Conservation (phyloP, 352 stramenopile genomes). For the Globisporangium lucens region DNA sequence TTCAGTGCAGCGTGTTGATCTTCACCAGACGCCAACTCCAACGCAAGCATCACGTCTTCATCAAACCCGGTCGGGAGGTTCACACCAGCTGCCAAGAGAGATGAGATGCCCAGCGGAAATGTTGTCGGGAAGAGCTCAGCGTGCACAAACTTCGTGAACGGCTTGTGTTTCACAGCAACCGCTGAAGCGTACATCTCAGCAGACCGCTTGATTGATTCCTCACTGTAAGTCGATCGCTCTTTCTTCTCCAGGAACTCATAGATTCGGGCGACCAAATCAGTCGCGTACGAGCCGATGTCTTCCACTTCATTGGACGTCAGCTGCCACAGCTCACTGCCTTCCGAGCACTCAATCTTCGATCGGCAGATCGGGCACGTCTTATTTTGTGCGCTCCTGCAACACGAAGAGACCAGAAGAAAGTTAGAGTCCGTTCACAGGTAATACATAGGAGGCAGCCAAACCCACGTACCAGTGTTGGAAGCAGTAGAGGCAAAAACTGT, state of each 20-base stretch:
- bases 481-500: constrained; percentile 78
- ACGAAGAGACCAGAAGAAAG: neutral
- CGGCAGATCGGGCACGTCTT: constrained; percentile 78
- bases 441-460: neutral
- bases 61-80: constrained; percentile 46
- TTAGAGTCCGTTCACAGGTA: neutral
- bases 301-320: constrained; percentile 67
- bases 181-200: constrained; percentile 41
- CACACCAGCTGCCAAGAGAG: constrained; percentile 37
- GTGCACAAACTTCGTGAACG: constrained; percentile 54
- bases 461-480: constrained; percentile 63
- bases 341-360: constrained; percentile 65
- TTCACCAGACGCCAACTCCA: constrained; percentile 60
- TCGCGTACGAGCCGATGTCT: constrained; percentile 74
- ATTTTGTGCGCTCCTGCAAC: constrained; percentile 58
- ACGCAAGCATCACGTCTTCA: constrained; percentile 52
- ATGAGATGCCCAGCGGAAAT: constrained; percentile 46
- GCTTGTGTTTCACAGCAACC: constrained; percentile 40
- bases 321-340: constrained; percentile 76
- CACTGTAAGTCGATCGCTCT: constrained; percentile 36
- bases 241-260: constrained; percentile 80
- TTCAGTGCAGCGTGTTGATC: constrained; percentile 68
- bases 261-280: constrained; percentile 68
- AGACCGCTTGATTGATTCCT: constrained; percentile 46
- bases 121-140: constrained; percentile 49